Evolutionary conservation across 768 basidiomycete genomes (phyloP).

Genomic region (Amanita exitialis): DNA sequence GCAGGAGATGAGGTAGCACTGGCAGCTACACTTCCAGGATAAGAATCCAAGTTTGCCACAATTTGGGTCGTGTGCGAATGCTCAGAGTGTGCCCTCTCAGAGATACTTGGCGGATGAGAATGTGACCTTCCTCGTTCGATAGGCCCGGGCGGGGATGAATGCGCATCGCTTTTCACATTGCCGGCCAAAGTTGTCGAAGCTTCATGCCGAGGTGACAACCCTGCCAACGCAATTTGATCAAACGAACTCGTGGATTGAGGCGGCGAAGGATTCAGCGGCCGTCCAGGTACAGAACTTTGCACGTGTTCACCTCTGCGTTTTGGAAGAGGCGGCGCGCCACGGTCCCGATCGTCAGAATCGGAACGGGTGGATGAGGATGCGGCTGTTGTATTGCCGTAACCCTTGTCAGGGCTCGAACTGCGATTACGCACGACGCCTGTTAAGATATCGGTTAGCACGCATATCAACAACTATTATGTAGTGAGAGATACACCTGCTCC

Average conservation of each 20-base stretch:
- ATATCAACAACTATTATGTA: too few species aligned
- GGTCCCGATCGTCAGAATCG: slow-evolving; percentile 15
- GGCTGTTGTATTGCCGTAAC: neutral
- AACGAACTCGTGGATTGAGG: slow-evolving; percentile 33
- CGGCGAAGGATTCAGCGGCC: slow-evolving; percentile 21
- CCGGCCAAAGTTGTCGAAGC: neutral
- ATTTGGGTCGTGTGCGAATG: too few species aligned
- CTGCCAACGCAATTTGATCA: slow-evolving; percentile 36
- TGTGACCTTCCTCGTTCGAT: neutral
- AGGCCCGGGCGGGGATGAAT: neutral
- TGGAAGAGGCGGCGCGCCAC: slow-evolving; percentile 22
- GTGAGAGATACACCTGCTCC: slow-evolving; percentile 19
- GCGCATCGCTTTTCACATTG: too few species aligned
- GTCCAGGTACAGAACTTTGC: slow-evolving; percentile 4
- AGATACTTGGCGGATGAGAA: neutral
- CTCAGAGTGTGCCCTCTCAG: neutral
- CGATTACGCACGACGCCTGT: slow-evolving; percentile 18
- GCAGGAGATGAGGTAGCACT: slow-evolving; percentile 6
- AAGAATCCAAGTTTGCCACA: neutral
- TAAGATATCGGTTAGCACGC: too few species aligned
- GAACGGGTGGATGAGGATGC: slow-evolving; percentile 10
- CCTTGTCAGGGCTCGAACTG: slow-evolving; percentile 7
- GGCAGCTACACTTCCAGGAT: slow-evolving; percentile 3
- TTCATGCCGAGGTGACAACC: neutral
- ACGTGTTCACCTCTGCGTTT: slow-evolving; percentile 14